Evolutionary conservation across 768 basidiomycete species (phyloP), one percentile per base, ranked within the genome.

Genomic region (Lentinula lateritia): DNA sequence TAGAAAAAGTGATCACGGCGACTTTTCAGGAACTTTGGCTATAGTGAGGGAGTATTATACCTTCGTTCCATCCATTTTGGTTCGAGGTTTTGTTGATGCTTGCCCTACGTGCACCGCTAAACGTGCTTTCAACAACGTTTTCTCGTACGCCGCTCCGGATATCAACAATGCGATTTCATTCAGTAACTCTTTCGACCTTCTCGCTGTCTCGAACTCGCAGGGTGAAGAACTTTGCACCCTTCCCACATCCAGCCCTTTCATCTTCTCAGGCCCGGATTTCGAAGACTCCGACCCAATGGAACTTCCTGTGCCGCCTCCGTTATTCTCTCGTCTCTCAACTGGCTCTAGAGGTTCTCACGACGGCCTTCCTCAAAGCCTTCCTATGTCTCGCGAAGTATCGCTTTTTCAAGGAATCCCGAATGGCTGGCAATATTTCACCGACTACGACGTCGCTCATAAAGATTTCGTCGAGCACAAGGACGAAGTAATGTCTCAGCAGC

Each of bases 61-160:
- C 4, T 86, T 83, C 80, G 77, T 87, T 18, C 85, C 85, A 23
- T 86, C 87, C 68, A 81, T 85, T 62, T 78, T 87, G 52, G 78
- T 85, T 52, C 80, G 83, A 10, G 76, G 78, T 57, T 87, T 84
- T 63, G 82, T 87, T 67, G 78, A 79, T 67, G 75, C 74, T 35
- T 87, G 86, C 66, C 85, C 85, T 10, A 81, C 82, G 15, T 87
- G 85, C 63, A 70, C 71, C 43, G 66, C 43, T 7, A 39, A 34
- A 18, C 28, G 42, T 15, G 45, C 35, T 32, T n/a, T 16, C 43
- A 23, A 35, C 43, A 23, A 35, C 6, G 6, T 34, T 34, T 13
- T 58, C 9, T 28, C 43, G 2, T 20, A 56, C 20, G 1, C 18
- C 15, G 8, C 6, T 13, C 5, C 6, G 6, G 9, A 54, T 7